Percentiles rank a stretch among this genome's conserved stretches.
Evolutionary conservation across 1,284 basidiomycete species (phyloP).

Genomic region (Porodaedalea pini): DNA sequence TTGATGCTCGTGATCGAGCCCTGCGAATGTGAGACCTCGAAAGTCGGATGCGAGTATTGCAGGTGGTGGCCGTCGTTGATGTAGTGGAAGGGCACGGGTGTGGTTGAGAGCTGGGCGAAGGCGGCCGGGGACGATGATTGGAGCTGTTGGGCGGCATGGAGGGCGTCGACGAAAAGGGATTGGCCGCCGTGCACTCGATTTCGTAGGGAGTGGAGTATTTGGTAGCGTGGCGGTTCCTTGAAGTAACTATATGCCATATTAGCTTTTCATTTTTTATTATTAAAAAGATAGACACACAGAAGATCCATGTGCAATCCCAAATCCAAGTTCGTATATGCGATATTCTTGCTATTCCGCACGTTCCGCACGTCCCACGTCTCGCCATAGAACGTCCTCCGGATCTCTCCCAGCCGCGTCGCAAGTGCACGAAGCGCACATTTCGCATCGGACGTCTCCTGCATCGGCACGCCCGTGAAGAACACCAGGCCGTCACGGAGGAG

Average conservation of each 20-base stretch:
- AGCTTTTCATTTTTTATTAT: not conserved
- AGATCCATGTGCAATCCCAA: conserved; percentile 93
- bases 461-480: conserved; percentile 59
- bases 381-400: conserved; percentile 91
- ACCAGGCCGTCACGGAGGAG: conserved; percentile 53
- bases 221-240: conserved; percentile 85
- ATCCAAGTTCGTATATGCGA: conserved; percentile 92
- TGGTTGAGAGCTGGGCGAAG: conserved; percentile 60
- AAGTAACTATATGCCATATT: conserved; percentile 64
- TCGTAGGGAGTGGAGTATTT: conserved; percentile 85
- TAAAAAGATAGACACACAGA: conserved; percentile 47
- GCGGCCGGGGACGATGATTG: conserved; percentile 45
- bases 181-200: conserved; percentile 83
- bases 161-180: conserved; percentile 87
- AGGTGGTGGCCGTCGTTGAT: conserved; percentile 88
- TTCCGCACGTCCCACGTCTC: conserved; percentile 88
- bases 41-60: conserved; percentile 75
- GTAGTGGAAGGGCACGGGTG: conserved; percentile 84
- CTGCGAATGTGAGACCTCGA: conserved; percentile 49
- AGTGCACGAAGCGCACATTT: conserved; percentile 66
- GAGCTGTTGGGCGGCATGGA: conserved; percentile 65
- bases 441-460: conserved; percentile 47
- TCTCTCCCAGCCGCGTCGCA: conserved; percentile 65
- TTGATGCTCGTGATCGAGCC: conserved; percentile 64
- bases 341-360: conserved; percentile 75